phyloP scores from a whole-genome alignment of 2,329 filamentous ascomycete species.

The Beauveria australis region DNA sequence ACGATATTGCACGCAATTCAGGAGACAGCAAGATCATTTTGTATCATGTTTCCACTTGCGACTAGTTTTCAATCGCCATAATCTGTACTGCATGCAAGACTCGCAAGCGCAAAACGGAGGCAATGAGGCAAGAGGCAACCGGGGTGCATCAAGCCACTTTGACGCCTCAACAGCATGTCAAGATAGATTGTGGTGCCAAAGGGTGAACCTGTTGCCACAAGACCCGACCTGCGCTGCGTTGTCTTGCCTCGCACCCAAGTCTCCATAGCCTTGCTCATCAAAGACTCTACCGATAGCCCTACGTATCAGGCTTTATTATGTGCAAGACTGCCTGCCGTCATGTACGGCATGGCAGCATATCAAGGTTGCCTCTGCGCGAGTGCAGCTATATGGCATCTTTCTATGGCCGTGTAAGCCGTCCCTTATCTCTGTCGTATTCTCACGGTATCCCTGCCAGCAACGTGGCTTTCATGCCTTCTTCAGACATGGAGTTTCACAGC shows the following conservation, averaged over 20 bases:
- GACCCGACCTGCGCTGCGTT: not conserved
- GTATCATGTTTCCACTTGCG: not conserved
- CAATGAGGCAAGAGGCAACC: not conserved
- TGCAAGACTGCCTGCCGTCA: not conserved
- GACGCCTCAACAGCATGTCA: not conserved
- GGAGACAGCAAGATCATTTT: not conserved
- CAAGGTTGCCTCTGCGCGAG: not conserved
- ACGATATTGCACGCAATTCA: conserved; percentile 6
- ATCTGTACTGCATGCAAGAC: not conserved
- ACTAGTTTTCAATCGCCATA: not conserved
- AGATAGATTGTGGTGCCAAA: conserved; percentile 3
- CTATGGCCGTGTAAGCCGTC: not conserved
- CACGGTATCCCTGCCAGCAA: not conserved
- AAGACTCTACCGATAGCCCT: not conserved
- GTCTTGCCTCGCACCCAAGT: not conserved
- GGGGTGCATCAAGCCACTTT: conserved; percentile 2
- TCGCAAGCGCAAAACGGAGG: not conserved
- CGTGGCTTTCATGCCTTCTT: not conserved
- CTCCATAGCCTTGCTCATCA: not conserved
- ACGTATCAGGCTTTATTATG: not conserved
- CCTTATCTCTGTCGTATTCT: not conserved
- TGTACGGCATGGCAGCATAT: not conserved
- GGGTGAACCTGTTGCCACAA: not conserved
- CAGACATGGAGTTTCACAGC: not conserved
- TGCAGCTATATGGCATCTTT: not conserved